Base-by-base conservation (phyloP, 176 grass and related monocot genomes). In the Miscanthus lutarioriparius region DNA sequence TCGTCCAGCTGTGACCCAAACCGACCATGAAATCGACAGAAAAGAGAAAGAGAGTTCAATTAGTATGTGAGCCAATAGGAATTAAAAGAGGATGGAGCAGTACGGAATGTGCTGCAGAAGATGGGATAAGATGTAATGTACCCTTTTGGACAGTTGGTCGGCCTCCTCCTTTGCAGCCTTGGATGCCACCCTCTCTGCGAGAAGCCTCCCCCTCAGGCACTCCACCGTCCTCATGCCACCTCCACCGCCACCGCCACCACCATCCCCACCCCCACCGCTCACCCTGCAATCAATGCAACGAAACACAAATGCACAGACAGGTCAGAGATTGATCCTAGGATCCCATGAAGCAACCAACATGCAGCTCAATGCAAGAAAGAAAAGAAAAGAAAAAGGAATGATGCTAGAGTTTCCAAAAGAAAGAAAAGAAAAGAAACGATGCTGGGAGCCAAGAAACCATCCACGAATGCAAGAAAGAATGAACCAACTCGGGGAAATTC, bases 121-220 rank as follows among this genome's bases (percentile, higher is more conserved):
- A 67, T 27, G 37, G 45, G 59, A 82, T 38, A 41, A 22, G 4
- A 64, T 73, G n/a, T n/a, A n/a, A n/a, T n/a, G 13, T 85, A 95
- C 97, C 90, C 89, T 96, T 75, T 86, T 94, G 67, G 91, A 67
- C 32, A 96, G 75, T 74, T 80, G 85, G 72, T 94, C 85, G 67
- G 97, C 94, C 72, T 91, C 93, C 75, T 94, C 93, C 93, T 92
- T 94, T 43, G 97, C 93, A 75, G 81, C 88, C 87, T 92, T 99
- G 84, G 97, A 99, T 72, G 97, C 91, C 72, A 87, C 77, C 84
- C 97, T 96, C 88, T 99, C 97, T 14, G 97, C 91, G 25, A 86
- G 97, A 70, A 99, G 88, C 90, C 97, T 92, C 39, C 93, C 93
- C 68, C 93, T 92, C 30, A 99, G 91, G 75, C 97, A 96, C 36